Base-by-base conservation (phyloP, 1,139 yeast genomes). In the Debaryomyces sp. region DNA sequence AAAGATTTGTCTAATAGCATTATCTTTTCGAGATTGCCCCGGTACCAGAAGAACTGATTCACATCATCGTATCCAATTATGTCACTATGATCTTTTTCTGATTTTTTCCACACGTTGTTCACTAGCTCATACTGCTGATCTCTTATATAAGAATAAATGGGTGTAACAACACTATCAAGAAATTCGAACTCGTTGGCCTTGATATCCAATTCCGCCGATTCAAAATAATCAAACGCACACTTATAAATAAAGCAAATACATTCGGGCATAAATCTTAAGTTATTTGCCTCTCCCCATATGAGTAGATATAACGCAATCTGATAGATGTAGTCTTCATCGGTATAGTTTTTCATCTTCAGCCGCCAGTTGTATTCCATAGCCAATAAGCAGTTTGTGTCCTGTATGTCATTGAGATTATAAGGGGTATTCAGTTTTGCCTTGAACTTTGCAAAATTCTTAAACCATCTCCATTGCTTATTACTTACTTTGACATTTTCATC, bases 61-160 rank as follows among this genome's bases (percentile, higher is more conserved):
- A 89, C 75, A 62, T 90, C 97, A 64, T 90, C 97, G 60, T 90
- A 90, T 0, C 97, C 96, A 52, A 90, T 84, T 2, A 84, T 78
- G 34, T 77, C 71, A 50, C 78, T 72, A 60, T 90, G 97, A 61
- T 90, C 97, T 45, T 74, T 78, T 46, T 80, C 85, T 35, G 74
- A 73, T 52, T 78, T 75, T 1, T 74, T 62, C 71, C 78, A 78
- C 2, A 59, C 56, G 0, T 76, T 81, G 33, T 73, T 73, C 6
- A 61, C 53, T 1, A 57, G 38, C 27, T 66, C 66, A 50, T 70
- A 77, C 48, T 76, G 80, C 50, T 79, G 83, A 44, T 68, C 71
- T 48, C 75, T 60, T 6, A 77, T 61, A 44, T 61, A 78, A 24
- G 64, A 60, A 57, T 79, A 80, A 12, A 80, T 45, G 0, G 85